These are phyloP conservation scores for Phalaenopsis hybrid DNA, from an alignment of 116 monocot genomes.

Conservation along the genomic window DNA sequence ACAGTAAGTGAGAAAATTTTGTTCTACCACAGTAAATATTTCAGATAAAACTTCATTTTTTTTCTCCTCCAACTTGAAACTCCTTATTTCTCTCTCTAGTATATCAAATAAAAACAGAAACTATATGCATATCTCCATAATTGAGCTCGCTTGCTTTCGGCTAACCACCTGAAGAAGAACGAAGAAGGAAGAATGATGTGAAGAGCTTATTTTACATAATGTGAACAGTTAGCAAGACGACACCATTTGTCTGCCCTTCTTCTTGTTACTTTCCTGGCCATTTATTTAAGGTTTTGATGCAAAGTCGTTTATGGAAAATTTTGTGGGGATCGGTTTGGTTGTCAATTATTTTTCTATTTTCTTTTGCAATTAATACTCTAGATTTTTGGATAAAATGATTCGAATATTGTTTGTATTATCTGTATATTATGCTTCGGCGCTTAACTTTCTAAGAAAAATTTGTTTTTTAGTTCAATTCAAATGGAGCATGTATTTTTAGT, in stretches of 20 bases:
- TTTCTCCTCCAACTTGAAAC: background rate
- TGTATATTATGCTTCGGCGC: too few relatives aligned
- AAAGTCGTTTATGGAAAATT: background rate
- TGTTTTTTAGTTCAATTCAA: too few relatives aligned
- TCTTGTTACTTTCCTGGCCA: background rate
- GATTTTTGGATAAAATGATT: too few relatives aligned
- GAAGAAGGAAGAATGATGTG: slow-evolving; percentile 4
- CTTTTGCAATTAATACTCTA: too few relatives aligned
- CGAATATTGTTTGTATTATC: too few relatives aligned
- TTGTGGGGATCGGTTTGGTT: background rate
- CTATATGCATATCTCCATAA: background rate
- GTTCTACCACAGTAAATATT: slow-evolving; percentile 9
- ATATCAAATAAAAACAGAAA: background rate
- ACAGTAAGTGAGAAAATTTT: background rate
- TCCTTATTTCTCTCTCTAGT: slow-evolving; percentile 14
- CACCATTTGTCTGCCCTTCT: background rate
- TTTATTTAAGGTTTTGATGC: background rate
- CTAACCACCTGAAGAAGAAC: background rate
- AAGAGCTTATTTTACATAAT: background rate
- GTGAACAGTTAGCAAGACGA: background rate
- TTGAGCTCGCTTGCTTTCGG: slow-evolving; percentile 3
- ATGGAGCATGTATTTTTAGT: too few relatives aligned
- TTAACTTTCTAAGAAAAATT: too few relatives aligned
- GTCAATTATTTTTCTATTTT: too few relatives aligned
- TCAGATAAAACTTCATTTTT: background rate